A percentile compares a stretch with the other conserved stretches of the same genome.
These are phyloP conservation scores for Achaetomium macrosporum DNA, from an alignment of 2,329 filamentous ascomycete species.

Conservation along the genomic window DNA sequence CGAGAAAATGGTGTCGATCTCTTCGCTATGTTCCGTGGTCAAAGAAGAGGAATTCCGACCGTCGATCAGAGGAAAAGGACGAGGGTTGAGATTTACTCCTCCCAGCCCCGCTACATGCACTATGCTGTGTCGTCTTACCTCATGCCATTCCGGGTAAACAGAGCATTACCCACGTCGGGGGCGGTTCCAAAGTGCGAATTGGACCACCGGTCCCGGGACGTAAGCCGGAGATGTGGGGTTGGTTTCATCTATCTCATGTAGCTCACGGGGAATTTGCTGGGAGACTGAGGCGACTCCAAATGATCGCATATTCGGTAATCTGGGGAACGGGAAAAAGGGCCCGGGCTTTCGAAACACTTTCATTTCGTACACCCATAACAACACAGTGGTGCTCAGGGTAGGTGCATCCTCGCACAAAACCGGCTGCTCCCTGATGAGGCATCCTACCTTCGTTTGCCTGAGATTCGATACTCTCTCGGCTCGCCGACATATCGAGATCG, in stretches of 20 bases:
- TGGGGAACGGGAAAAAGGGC: slow-evolving; percentile 7
- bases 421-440: no score
- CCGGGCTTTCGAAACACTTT: no score
- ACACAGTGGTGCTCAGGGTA: no score
- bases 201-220: neutral
- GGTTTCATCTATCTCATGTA: slow-evolving; percentile 14
- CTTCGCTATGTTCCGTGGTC: neutral
- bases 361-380: no score
- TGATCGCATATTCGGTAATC: slow-evolving; percentile 8
- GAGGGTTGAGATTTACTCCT: slow-evolving; percentile 3
- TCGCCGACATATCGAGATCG: no score
- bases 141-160: slow-evolving; percentile 10
- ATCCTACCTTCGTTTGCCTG: no score
- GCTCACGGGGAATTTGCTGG: neutral
- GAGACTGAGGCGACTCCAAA: neutral
- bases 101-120: neutral
- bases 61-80: slow-evolving; percentile 1
- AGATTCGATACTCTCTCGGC: no score
- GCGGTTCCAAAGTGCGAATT: slow-evolving; percentile 2
- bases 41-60: neutral
- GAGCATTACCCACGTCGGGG: neutral
- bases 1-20: neutral
- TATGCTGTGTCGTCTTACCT: neutral
- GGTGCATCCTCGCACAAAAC: no score
- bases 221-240: slow-evolving; percentile 8